Evolutionary conservation across 176 grass and related monocot genomes (phyloP).

Genomic region (Musa schizocarpa): DNA sequence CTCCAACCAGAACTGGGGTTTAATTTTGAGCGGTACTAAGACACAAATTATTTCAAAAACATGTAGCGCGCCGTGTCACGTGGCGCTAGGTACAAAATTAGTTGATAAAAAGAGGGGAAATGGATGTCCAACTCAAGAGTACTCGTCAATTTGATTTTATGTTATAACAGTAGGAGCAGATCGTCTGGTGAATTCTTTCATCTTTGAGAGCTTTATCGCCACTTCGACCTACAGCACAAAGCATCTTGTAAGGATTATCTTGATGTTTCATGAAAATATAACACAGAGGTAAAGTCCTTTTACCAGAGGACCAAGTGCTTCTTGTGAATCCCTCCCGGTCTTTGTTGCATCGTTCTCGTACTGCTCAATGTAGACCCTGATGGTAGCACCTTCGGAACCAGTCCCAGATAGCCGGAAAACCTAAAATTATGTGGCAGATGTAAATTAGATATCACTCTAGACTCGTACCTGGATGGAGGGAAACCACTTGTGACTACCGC

Average conservation of each 20-base stretch:
- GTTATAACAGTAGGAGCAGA: constrained; percentile 89
- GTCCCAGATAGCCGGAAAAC: constrained; percentile 95
- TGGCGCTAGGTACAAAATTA: not conserved
- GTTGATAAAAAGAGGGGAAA: constrained; percentile 17
- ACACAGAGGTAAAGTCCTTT: not conserved
- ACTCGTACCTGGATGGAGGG: not conserved
- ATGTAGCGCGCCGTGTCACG: not conserved
- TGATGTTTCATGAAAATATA: too few relatives aligned
- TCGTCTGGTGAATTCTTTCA: constrained; percentile 74
- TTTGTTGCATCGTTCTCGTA: constrained; percentile 83
- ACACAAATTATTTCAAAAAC: not conserved
- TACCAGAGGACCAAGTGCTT: constrained; percentile 86
- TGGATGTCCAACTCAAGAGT: constrained; percentile 14
- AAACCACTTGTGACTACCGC: too few relatives aligned
- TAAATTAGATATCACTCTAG: not conserved
- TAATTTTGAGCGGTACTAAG: not conserved
- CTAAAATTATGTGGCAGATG: constrained; percentile 26
- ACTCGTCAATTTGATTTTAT: constrained; percentile 29
- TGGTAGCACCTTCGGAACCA: constrained; percentile 82
- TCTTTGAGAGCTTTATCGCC: constrained; percentile 78
- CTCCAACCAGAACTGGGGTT: not conserved
- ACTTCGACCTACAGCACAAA: constrained; percentile 44
- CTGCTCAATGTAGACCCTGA: constrained; percentile 93
- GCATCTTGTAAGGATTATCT: not conserved
- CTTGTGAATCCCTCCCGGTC: constrained; percentile 68